phyloP scores from a whole-genome alignment of 371 early-diverging fungal species.

The Dichotomocladium elegans region DNA sequence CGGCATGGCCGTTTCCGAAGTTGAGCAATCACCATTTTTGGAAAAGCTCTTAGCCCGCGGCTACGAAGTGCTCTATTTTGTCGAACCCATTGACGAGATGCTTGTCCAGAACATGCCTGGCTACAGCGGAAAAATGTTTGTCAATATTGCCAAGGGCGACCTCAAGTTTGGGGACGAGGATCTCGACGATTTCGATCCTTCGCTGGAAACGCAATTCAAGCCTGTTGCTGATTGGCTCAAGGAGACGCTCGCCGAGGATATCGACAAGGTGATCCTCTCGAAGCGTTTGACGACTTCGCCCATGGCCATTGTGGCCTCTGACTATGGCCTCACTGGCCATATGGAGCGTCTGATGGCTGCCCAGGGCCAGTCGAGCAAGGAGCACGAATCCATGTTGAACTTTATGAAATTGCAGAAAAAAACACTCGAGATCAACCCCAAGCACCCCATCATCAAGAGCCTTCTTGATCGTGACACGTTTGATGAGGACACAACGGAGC shows the following conservation, averaged over 20 bases:
- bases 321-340: conserved; percentile 76
- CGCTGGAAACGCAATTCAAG: conserved; percentile 53
- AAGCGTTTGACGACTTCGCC: conserved; percentile 75
- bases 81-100: conserved; percentile 93
- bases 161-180: conserved; percentile 75
- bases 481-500: conserved; percentile 50
- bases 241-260: conserved; percentile 52
- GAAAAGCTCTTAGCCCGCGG: conserved; percentile 83
- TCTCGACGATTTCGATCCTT: conserved; percentile 38
- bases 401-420: conserved; percentile 67
- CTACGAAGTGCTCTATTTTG: conserved; percentile 88
- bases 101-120: conserved; percentile 66
- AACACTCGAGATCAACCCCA: conserved; percentile 85
- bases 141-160: conserved; percentile 81
- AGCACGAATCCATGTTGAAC: conserved; percentile 55
- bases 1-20: conserved; percentile 67
- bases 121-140: conserved; percentile 78
- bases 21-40: conserved; percentile 81
- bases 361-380: conserved; percentile 49
- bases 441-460: conserved; percentile 61
- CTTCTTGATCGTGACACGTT: conserved; percentile 51
- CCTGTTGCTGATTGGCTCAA: conserved; percentile 70
- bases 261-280: conserved; percentile 78
- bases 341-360: conserved; percentile 84
- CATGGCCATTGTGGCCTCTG: conserved; percentile 68